These are phyloP conservation scores for Penicillium antarcticum DNA, from an alignment of 495 filamentous ascomycete genomes.

Conservation along the genomic window DNA sequence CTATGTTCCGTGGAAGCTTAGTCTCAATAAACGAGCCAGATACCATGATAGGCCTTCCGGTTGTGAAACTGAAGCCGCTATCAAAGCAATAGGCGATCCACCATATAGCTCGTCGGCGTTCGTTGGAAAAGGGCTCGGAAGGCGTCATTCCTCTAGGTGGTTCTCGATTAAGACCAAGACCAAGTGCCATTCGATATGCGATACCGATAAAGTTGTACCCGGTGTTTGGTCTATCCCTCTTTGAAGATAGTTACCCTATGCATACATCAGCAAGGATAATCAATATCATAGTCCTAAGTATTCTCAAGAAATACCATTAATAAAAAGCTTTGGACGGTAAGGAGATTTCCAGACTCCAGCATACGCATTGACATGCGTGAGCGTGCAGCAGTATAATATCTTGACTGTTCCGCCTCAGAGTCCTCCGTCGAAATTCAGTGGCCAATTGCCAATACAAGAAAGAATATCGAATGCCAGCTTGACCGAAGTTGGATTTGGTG, in stretches of 20 bases:
- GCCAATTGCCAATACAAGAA: slow-evolving; percentile 23
- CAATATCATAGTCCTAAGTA: not conserved
- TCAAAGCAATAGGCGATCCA: slow-evolving; percentile 28
- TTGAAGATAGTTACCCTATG: slow-evolving; percentile 17
- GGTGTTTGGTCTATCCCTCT: slow-evolving; percentile 20
- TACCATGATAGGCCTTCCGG: slow-evolving; percentile 18
- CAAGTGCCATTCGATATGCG: slow-evolving; percentile 43
- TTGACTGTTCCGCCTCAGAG: slow-evolving; percentile 5
- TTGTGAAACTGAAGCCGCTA: slow-evolving; percentile 27
- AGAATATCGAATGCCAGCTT: slow-evolving; percentile 20
- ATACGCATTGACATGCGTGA: slow-evolving; percentile 25
- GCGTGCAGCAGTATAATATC: slow-evolving; percentile 20
- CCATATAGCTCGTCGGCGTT: slow-evolving; percentile 16
- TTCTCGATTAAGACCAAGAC: slow-evolving; percentile 43
- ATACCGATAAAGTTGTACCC: slow-evolving; percentile 32
- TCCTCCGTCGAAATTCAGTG: slow-evolving; percentile 14
- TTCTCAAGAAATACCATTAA: slow-evolving; percentile 8
- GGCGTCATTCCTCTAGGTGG: not conserved
- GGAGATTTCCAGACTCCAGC: slow-evolving; percentile 23
- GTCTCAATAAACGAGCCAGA: slow-evolving; percentile 25
- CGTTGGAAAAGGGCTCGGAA: slow-evolving; percentile 11
- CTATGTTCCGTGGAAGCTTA: slow-evolving; percentile 19
- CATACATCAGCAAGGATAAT: too few relatives aligned
- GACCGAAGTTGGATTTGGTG: slow-evolving; percentile 11
- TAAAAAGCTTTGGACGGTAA: slow-evolving; percentile 22